Conservation (phyloP, 352 stramenopile genomes). For the Thraustochytrium striatum region DNA sequence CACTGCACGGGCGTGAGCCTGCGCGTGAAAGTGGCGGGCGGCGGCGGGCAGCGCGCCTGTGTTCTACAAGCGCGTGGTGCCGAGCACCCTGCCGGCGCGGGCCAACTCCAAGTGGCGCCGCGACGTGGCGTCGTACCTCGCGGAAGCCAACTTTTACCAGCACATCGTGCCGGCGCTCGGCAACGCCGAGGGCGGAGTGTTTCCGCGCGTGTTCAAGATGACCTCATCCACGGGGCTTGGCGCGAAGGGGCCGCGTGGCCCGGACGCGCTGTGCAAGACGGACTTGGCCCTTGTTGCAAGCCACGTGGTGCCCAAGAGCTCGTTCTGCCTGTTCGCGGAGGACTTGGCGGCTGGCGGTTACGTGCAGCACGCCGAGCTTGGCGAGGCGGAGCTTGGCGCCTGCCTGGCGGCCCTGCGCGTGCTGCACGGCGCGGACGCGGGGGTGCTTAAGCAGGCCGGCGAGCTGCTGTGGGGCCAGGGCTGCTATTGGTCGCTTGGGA, state of each 20-base stretch:
- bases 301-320: not conserved
- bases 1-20: not conserved
- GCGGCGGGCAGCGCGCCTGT: not conserved
- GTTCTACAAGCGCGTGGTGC: not conserved
- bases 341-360: not conserved
- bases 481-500: not conserved
- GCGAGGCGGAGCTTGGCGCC: not conserved
- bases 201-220: not conserved
- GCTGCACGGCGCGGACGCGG: too few species aligned
- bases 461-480: not conserved
- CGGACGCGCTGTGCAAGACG: not conserved
- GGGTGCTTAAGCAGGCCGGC: not conserved
- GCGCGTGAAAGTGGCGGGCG: not conserved
- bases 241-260: not conserved
- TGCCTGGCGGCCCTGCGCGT: too few species aligned
- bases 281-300: not conserved
- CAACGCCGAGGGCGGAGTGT: not conserved
- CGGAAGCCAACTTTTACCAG: not conserved
- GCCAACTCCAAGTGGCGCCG: not conserved
- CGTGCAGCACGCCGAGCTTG: not conserved
- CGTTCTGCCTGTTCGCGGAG: not conserved
- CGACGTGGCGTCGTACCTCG: not conserved
- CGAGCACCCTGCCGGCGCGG: not conserved
- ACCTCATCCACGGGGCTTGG: not conserved
- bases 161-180: not conserved